Evolutionary conservation across 208 protist species (phyloP).

Genomic region (Tritrichomonas musculus): DNA sequence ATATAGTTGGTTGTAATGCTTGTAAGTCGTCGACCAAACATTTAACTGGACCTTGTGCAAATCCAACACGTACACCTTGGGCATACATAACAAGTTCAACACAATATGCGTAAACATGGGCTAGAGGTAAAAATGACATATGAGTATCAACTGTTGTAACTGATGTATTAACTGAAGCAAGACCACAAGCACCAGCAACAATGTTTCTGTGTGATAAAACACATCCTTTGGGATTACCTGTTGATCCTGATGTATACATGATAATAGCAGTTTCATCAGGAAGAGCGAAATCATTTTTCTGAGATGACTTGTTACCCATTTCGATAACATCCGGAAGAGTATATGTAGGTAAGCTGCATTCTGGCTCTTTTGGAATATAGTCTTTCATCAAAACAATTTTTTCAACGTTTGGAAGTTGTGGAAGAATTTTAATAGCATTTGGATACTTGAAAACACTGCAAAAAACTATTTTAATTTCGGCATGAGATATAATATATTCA

Average conservation of each 20-base stretch:
- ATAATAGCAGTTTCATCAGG: not conserved
- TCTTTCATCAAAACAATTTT: not conserved
- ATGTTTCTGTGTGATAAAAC: constrained; percentile 27
- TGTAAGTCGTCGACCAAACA: not conserved
- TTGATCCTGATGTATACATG: not conserved
- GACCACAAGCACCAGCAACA: not conserved
- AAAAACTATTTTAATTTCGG: constrained; percentile 36
- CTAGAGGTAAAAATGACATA: constrained; percentile 40
- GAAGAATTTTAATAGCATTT: not conserved
- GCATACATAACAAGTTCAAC: not conserved
- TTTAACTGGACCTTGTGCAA: not conserved
- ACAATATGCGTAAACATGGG: constrained; percentile 37
- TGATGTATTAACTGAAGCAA: not conserved
- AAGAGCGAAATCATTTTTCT: not conserved
- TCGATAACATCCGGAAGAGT: not conserved
- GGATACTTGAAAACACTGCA: not conserved
- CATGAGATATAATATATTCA: constrained; percentile 39
- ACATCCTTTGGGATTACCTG: constrained; percentile 25
- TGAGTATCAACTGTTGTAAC: not conserved
- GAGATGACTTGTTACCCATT: not conserved
- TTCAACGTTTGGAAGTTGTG: not conserved
- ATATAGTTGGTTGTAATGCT: not conserved
- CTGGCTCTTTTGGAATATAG: not conserved
- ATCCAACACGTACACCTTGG: constrained; percentile 10
- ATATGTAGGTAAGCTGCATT: not conserved